These are phyloP conservation scores for Mycothermus thermophilus DNA, from an alignment of 495 filamentous ascomycete species.

Conservation along the genomic window DNA sequence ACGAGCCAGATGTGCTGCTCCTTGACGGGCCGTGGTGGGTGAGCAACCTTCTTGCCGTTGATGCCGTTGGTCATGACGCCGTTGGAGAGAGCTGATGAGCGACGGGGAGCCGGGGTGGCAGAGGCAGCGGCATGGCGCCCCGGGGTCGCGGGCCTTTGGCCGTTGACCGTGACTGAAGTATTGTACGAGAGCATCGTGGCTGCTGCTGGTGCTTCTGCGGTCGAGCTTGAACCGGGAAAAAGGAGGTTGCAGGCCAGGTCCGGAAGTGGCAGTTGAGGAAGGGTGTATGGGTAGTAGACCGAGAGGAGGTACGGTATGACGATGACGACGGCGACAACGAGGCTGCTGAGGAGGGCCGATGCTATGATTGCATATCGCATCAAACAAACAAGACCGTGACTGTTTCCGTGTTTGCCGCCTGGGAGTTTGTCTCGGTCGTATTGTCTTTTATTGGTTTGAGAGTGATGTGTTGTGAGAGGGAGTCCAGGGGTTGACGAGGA, in stretches of 20 bases:
- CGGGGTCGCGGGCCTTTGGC: conserved; percentile 18
- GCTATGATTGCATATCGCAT: conserved; percentile 9
- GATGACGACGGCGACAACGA: neutral
- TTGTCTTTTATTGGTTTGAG: no score
- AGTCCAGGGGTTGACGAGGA: no score
- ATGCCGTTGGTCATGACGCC: conserved; percentile 10
- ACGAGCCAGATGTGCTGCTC: conserved; percentile 90
- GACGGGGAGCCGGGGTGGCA: no score
- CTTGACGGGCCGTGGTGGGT: conserved; percentile 9
- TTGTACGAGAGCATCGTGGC: conserved; percentile 33
- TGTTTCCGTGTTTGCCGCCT: no score
- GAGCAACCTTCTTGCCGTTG: no score
- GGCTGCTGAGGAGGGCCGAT: no score
- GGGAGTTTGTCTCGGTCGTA: no score
- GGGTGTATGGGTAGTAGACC: neutral
- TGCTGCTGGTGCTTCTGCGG: neutral
- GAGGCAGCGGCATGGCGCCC: no score
- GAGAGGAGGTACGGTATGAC: neutral
- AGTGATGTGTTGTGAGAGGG: no score
- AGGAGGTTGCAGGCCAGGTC: neutral
- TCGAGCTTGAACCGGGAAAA: neutral
- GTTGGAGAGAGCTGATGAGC: conserved; percentile 15
- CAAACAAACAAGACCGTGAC: no score
- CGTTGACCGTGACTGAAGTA: conserved; percentile 23
- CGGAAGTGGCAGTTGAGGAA: neutral